These are phyloP conservation scores for Aristolochia contorta DNA, from an alignment of 164 flowering plant species.

Conservation along the genomic window DNA sequence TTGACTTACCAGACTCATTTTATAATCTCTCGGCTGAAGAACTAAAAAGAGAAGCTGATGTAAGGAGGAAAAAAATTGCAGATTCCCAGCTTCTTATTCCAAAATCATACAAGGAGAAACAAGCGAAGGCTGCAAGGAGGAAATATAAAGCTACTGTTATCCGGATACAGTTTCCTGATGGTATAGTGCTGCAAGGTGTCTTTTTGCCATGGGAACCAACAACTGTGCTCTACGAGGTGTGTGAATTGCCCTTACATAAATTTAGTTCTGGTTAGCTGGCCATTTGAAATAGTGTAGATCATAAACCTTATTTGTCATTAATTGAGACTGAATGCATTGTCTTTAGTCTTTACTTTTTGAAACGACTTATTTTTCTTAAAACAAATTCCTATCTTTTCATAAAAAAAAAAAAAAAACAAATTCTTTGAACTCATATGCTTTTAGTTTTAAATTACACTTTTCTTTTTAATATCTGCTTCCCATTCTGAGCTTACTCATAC, in stretches of 20 bases:
- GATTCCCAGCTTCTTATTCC: constrained; percentile 89
- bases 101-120: constrained; percentile 81
- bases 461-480: too few relatives aligned
- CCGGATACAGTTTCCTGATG: constrained; percentile 88
- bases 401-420: too few relatives aligned
- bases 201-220: constrained; percentile 78
- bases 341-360: too few relatives aligned
- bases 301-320: too few relatives aligned
- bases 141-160: constrained; percentile 54
- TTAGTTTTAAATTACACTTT: too few relatives aligned
- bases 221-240: constrained; percentile 73
- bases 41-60: constrained; percentile 71
- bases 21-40: constrained; percentile 67
- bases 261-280: too few relatives aligned
- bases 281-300: too few relatives aligned
- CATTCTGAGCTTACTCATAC: too few relatives aligned
- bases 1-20: constrained; percentile 77
- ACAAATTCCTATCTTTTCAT: too few relatives aligned
- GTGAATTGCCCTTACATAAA: constrained; percentile 5
- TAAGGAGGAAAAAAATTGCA: constrained; percentile 69
- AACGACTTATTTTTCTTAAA: too few relatives aligned
- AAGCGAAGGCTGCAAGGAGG: constrained; percentile 67
- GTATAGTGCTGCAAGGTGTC: constrained; percentile 83
- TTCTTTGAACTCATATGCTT: too few relatives aligned
- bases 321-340: too few relatives aligned